Conservation (phyloP, 2,329 filamentous ascomycete species). For the Diaporthe capsici region DNA sequence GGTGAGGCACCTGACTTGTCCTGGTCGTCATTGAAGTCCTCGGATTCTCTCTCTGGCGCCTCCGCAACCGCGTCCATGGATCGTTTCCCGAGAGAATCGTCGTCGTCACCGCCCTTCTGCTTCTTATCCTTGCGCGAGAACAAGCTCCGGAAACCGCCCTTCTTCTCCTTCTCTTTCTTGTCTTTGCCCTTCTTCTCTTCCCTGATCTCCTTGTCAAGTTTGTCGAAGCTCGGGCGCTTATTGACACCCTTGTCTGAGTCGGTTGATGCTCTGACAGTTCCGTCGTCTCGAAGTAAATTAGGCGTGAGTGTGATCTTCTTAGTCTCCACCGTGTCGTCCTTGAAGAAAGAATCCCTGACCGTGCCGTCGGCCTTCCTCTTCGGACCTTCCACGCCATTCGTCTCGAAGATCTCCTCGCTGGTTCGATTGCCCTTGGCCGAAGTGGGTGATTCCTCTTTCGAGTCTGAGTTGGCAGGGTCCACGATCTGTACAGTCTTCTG, state of each 20-base stretch:
- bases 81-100: slow-evolving; percentile 72
- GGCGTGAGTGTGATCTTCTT: slow-evolving; percentile 98
- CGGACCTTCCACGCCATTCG: slow-evolving; percentile 63
- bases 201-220: slow-evolving; percentile 75
- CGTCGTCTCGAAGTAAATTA: slow-evolving; percentile 89
- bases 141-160: slow-evolving; percentile 71
- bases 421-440: slow-evolving; percentile 54
- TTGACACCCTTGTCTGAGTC: slow-evolving; percentile 68
- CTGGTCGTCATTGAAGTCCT: slow-evolving; percentile 48
- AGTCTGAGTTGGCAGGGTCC: slow-evolving; percentile 52
- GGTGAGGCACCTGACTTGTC: slow-evolving; percentile 46
- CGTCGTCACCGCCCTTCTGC: slow-evolving; percentile 68
- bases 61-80: slow-evolving; percentile 69
- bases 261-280: slow-evolving; percentile 64
- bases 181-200: slow-evolving; percentile 83
- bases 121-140: slow-evolving; percentile 76
- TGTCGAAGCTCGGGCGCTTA: slow-evolving; percentile 79
- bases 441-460: slow-evolving; percentile 53
- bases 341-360: slow-evolving; percentile 95
- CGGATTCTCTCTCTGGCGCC: slow-evolving; percentile 59
- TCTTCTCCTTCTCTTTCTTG: slow-evolving; percentile 79
- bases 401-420: slow-evolving; percentile 78
- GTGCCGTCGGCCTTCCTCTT: slow-evolving; percentile 86
- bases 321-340: slow-evolving; percentile 93
- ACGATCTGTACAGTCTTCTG: slow-evolving; percentile 55